Base-by-base conservation (phyloP, 148 eudicot species). In the Nepenthes gracilis region DNA sequence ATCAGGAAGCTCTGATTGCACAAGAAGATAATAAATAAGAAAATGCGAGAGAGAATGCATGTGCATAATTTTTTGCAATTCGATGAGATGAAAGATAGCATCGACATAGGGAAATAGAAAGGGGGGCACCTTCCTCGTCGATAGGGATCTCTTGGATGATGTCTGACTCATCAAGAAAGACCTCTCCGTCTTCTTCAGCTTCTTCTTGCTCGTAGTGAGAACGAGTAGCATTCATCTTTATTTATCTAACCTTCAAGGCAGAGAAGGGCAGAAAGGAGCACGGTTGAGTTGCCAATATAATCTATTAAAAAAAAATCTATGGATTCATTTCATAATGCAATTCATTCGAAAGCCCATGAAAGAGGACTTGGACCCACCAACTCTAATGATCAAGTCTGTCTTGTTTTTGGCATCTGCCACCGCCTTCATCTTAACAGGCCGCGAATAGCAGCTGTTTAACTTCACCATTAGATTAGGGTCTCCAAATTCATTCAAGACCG, bases 1-100 rank as follows among this genome's bases (percentile, higher is more conserved):
- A 43, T 78, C 79, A 43, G 82, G 79, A 36, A 78, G 79, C 53
- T 78, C 82, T 78, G 62, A 59, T 48, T 34, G 13, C 57, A 47
- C 51, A 52, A 64, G 51, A 50, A 14, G 37, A 58, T 34, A 35
- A 35, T 33, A 4, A 8, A 40, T 51, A 13, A 35, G 12, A 43
- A n/a, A 59, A 34, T 12, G 34, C 23, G 15, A 36, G 23, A 1
- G 1, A 36, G 47, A 43, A 4, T 36, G 15, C 1, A 15, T 36
- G 35, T 13, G 12, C n/a, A 1, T 35, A 43, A 36, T 49, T 13
- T 2, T 7, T 14, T 35, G 13, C 2, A 33, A 33, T 55, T 52
- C 32, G 55, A 32, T 13, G 55, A 23, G 23, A 12, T 13, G 15
- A 52, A 32, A 60, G 10, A 7, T 14, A 33, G 13, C n/a, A 33